Base-by-base conservation (phyloP, 257 asterid species). In the Solanum pinnatisectum region DNA sequence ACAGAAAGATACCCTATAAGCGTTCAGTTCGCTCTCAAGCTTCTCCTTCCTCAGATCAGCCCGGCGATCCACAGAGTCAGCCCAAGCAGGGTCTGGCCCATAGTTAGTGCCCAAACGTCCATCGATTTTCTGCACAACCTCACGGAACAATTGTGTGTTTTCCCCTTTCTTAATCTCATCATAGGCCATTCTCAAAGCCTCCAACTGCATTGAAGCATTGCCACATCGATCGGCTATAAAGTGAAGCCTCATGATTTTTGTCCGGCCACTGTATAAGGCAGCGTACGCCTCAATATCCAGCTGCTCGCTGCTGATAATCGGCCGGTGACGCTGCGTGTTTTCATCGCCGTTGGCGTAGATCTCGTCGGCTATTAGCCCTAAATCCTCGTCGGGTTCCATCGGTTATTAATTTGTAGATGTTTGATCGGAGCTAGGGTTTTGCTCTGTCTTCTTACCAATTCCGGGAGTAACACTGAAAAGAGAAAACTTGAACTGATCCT, bases 111-210 rank as follows among this genome's bases (percentile, higher is more conserved):
- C 98, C 91, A 97, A 86, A 15, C 96, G 92, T 6, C 98, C 98
- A 83, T 89, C 94, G 73, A 97, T 94, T 94, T 93, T 97, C 77
- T 89, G 91, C n/a, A 94, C 94, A 83, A 95, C 98, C 88, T 97
- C 98, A 68, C 96, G 90, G 86, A 93, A 94, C 77, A 97, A 85
- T 92, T 92, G 95, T 76, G 99, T 93, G 89, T 97, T 94, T 89
- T 97, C 98, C 27, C 99, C 99, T 91, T 94, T 96, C 92, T 96
- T 97, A 84, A 96, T 90, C 95, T 95, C 99, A 81, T 96, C 99
- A 88, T 94, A 97, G 20, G 99, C 98, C 95, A 97, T 96, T 83
- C 99, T 88, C 90, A 97, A 87, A 33, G 99, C 98, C 84, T 97
- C 99, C 84, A 94, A 81, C 89, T 93, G 94, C 99, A 94, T 96